These are phyloP conservation scores for Fusarium pseudocircinatum DNA, from an alignment of 2,329 filamentous ascomycete species.

Conservation along the genomic window DNA sequence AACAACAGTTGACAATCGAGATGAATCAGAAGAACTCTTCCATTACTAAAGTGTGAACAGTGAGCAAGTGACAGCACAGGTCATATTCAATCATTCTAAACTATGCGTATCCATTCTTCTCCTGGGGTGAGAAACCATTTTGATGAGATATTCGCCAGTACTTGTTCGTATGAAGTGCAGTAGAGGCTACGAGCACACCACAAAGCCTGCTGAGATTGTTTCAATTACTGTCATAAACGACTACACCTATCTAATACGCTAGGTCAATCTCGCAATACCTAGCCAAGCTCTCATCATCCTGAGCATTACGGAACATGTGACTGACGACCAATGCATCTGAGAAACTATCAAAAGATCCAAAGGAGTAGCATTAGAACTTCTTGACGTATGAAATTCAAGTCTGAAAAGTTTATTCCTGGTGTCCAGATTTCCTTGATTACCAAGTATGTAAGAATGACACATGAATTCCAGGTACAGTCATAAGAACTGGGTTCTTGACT, in stretches of 20 bases:
- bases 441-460: conserved; percentile 17
- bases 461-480: conserved; percentile 9
- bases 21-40: background rate
- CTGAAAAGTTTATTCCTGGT: background rate
- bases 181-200: background rate
- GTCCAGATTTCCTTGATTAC: background rate
- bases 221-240: background rate
- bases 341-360: background rate
- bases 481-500: background rate
- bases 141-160: background rate
- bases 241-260: background rate
- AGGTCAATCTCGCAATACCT: background rate
- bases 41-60: background rate
- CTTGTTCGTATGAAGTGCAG: background rate
- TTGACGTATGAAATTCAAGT: background rate
- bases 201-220: background rate
- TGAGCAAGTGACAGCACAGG: no score
- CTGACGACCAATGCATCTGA: background rate
- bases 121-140: background rate
- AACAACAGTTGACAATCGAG: background rate
- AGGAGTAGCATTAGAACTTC: background rate
- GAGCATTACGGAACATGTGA: conserved; percentile 8
- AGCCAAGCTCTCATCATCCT: background rate
- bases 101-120: background rate
- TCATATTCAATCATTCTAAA: background rate